Evolutionary conservation across 2,329 filamentous ascomycete species (phyloP), one percentile per base, ranked within the genome.

Genomic region (Pseudogymnoascus sp.): DNA sequence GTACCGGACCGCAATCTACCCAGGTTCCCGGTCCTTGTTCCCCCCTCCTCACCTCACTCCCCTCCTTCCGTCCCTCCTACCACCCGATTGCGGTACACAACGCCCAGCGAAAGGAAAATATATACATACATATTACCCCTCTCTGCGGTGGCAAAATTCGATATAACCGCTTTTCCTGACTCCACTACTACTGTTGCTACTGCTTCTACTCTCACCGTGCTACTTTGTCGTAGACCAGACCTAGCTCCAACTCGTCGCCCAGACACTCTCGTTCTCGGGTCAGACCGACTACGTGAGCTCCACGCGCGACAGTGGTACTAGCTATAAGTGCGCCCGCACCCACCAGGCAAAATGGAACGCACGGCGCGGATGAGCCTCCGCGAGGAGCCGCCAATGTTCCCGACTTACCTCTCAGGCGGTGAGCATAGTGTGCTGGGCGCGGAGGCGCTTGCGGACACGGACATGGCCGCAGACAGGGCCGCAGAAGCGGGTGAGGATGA

Each of bases 101-200:
- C 7, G 26, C 26, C 47, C 23, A 31, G 47, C 47, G 23, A 54
- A 29, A 12, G 26, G n/a, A 23, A 54, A 54, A 54, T 54, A 51
- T 54, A 31, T 54, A 54, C 47, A 16, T 54, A 31, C 47, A 54
- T 54, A 54, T 11, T 54, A 54, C 47, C 47, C 47, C 47, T 31
- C 47, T 16, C 47, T 16, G n/a, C 21, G 3, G 47, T 54, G 47
- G 47, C 47, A 54, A 29, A 31, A 54, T 26, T 54, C 26, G 47
- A 54, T 11, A 54, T 54, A 54, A 16, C 47, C 47, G 23, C 14
- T 31, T 54, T 54, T 29, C 47, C 47, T 31, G 42, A 18, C 23
- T 18, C 47, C 47, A 16, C 47, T 18, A 29, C 47, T 31, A 4
- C 14, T 31, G 2, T 23, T 12, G 10, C 18, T 23, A 21, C 40